Conservation (phyloP, 768 basidiomycete genomes). For the Suillus subaureus region DNA sequence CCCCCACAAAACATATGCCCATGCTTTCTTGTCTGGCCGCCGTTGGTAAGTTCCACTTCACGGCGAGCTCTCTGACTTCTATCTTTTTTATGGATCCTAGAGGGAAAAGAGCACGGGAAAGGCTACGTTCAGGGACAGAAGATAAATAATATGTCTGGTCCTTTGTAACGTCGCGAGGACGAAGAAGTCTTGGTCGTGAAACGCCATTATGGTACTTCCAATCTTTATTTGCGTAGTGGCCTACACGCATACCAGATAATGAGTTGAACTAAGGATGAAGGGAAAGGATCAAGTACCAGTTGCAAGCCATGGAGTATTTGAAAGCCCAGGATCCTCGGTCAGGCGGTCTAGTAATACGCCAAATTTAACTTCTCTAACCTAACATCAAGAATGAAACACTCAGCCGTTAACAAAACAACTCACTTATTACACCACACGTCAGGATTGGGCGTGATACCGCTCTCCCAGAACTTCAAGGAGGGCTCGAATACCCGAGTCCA, state of each 20-base stretch:
- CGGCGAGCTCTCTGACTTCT: constrained; percentile 74
- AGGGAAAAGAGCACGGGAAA: constrained; percentile 78
- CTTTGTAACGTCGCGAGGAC: constrained; percentile 62
- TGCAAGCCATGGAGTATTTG: constrained; percentile 67
- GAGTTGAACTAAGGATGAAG: neutral
- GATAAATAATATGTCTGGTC: constrained; percentile 95
- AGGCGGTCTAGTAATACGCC: constrained; percentile 76
- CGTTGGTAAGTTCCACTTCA: constrained; percentile 61
- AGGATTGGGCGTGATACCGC: constrained; percentile 86
- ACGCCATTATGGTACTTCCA: constrained; percentile 38
- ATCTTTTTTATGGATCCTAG: constrained; percentile 67
- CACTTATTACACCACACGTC: constrained; percentile 92
- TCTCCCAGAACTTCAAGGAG: constrained; percentile 73
- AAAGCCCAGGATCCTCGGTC: constrained; percentile 30
- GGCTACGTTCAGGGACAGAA: constrained; percentile 65
- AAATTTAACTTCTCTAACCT: constrained; percentile 83
- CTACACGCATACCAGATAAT: constrained; percentile 36
- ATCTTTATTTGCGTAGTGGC: constrained; percentile 83
- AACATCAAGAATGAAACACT: constrained; percentile 6
- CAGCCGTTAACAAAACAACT: constrained; percentile 8
- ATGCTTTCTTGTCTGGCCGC: constrained; percentile 84
- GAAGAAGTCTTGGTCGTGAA: constrained; percentile 54
- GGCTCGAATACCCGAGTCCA: constrained; percentile 94
- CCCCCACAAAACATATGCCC: constrained; percentile 94
- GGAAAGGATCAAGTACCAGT: constrained; percentile 55